These are phyloP conservation scores for Eleusine indica DNA, from an alignment of 176 grass and related monocot genomes.

Conservation along the genomic window DNA sequence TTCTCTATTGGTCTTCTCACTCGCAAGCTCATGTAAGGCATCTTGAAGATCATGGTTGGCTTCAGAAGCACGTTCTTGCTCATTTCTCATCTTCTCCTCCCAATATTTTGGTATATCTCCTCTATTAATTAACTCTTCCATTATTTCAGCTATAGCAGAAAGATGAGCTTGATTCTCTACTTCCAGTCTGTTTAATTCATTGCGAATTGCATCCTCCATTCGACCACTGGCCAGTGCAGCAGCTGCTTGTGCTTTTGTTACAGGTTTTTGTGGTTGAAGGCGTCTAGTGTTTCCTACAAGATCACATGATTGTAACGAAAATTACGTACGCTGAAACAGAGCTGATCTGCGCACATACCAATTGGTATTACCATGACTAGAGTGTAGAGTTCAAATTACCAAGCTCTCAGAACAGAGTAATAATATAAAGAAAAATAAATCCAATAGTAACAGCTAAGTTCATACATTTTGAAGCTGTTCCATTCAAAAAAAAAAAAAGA, in stretches of 20 bases:
- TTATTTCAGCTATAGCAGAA: conserved; percentile 78
- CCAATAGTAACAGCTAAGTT: neutral
- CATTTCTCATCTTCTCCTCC: conserved; percentile 62
- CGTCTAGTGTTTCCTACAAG: conserved; percentile 86
- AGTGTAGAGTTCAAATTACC: conserved; percentile 2
- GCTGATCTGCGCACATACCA: neutral
- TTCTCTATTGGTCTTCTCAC: conserved; percentile 55
- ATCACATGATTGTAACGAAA: conserved; percentile 38
- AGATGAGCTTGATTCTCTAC: conserved; percentile 59
- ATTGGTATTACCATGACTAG: neutral
- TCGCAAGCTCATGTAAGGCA: conserved; percentile 57
- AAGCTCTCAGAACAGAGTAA: conserved; percentile 17
- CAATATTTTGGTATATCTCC: conserved; percentile 81
- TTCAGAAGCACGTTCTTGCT: conserved; percentile 45
- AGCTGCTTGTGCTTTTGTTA: conserved; percentile 91
- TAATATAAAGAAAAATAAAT: neutral
- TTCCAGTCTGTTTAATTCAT: conserved; percentile 74
- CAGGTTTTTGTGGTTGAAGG: conserved; percentile 84
- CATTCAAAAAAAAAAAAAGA: neutral
- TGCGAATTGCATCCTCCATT: conserved; percentile 67
- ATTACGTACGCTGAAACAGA: conserved; percentile 4
- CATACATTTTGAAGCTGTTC: conserved; percentile 10
- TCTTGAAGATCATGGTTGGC: conserved; percentile 58
- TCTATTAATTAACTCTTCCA: conserved; percentile 64
- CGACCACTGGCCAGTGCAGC: conserved; percentile 77